Conservation (phyloP, 75 land plant species). For the Sequoia sempervirens region DNA sequence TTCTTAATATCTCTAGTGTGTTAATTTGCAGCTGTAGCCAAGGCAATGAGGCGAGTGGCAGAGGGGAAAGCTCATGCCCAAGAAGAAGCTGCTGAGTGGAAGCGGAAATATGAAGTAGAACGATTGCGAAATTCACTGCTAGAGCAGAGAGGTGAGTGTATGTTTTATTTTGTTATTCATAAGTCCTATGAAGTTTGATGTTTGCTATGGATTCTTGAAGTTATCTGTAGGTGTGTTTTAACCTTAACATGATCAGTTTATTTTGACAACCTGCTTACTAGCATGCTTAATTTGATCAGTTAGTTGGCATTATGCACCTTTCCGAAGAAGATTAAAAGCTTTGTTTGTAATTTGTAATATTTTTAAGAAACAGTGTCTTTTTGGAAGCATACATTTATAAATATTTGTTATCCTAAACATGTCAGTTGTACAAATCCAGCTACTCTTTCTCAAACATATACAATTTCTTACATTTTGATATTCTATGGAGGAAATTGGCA, state of each 20-base stretch:
- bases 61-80: slow-evolving; percentile 84
- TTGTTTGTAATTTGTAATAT: not conserved
- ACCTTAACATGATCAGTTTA: not conserved
- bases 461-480: not conserved
- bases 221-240: not conserved
- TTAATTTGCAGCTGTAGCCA: slow-evolving; percentile 67
- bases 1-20: slow-evolving; percentile 6
- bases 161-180: not conserved
- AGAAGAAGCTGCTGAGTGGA: slow-evolving; percentile 94
- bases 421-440: not conserved
- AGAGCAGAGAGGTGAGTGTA: slow-evolving; percentile 4
- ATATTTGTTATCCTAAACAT: not conserved
- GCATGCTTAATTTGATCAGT: not conserved
- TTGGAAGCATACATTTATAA: not conserved
- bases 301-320: not conserved
- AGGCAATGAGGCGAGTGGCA: slow-evolving; percentile 66
- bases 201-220: slow-evolving; percentile 2
- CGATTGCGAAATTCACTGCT: slow-evolving; percentile 26
- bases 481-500: not conserved
- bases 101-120: slow-evolving; percentile 86
- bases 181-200: not conserved
- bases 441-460: not conserved
- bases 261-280: not conserved
- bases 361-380: not conserved
- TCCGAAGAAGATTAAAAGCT: not conserved